phyloP scores from a whole-genome alignment of 2,329 filamentous ascomycete species.

The Trichoderma sp. region DNA sequence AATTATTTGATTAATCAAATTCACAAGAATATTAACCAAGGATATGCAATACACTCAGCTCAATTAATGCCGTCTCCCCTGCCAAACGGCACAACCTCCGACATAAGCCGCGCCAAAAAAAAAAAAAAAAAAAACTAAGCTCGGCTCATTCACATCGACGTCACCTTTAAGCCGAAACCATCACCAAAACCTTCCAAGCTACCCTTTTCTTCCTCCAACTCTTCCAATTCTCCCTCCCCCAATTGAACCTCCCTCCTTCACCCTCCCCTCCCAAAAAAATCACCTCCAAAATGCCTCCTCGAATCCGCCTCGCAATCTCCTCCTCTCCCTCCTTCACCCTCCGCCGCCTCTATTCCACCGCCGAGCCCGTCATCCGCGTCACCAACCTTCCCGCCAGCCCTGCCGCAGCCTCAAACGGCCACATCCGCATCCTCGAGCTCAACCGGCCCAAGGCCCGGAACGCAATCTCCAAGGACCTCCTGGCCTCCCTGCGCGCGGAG shows the following conservation, averaged over 20 bases:
- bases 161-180: conserved; percentile 14
- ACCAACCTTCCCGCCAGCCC: conserved; percentile 67
- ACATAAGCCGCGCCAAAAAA: conserved; percentile 16
- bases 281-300: conserved; percentile 32
- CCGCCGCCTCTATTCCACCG: conserved; percentile 42
- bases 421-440: conserved; percentile 83
- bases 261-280: neutral
- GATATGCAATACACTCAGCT: neutral
- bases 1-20: neutral
- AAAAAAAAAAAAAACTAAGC: no score
- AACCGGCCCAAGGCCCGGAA: conserved; percentile 85
- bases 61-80: neutral
- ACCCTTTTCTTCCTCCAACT: neutral
- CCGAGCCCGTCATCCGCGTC: conserved; percentile 61
- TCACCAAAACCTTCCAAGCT: neutral
- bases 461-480: conserved; percentile 77
- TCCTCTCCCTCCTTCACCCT: conserved; percentile 22
- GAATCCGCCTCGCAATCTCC: conserved; percentile 25
- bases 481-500: conserved; percentile 67
- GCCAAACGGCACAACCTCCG: neutral
- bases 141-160: conserved; percentile 11
- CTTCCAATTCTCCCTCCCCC: neutral
- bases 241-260: neutral
- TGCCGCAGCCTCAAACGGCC: conserved; percentile 51
- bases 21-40: neutral